These are phyloP conservation scores for Alternaria brassicicola DNA, from an alignment of 2,329 filamentous ascomycete genomes.

Conservation along the genomic window DNA sequence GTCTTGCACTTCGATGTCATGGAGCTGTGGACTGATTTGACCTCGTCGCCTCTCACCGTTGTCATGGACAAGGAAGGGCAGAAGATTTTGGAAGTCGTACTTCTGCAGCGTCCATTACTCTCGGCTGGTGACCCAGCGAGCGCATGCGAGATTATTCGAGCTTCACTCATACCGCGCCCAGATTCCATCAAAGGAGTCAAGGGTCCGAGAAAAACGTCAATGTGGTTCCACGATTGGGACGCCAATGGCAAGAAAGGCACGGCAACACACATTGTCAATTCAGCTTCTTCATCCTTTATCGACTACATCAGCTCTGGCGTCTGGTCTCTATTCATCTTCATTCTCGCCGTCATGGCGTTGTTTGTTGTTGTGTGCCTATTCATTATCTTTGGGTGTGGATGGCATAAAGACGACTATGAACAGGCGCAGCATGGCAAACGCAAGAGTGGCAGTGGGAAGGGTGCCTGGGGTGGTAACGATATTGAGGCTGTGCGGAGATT, in stretches of 20 bases:
- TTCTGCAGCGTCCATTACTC: conserved; percentile 33
- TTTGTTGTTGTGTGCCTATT: conserved; percentile 36
- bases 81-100: conserved; percentile 36
- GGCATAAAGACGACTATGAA: conserved; percentile 37
- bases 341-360: conserved; percentile 28
- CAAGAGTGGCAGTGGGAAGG: conserved; percentile 14
- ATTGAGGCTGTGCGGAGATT: conserved; percentile 32
- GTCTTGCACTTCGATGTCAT: conserved; percentile 42
- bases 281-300: conserved; percentile 14
- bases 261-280: conserved; percentile 24
- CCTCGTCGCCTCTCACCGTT: conserved; percentile 15
- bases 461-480: conserved; percentile 21
- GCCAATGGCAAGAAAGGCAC: conserved; percentile 38
- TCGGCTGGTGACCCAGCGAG: conserved; percentile 26
- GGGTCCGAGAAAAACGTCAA: conserved; percentile 10
- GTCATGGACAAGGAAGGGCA: conserved; percentile 28
- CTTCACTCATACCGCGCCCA: conserved; percentile 18
- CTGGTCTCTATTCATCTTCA: conserved; percentile 34
- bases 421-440: conserved; percentile 35
- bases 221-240: conserved; percentile 43
- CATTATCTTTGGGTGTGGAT: conserved; percentile 35
- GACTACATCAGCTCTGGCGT: conserved; percentile 31
- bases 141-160: conserved; percentile 36
- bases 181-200: neutral
- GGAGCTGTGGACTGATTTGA: conserved; percentile 27